A percentile compares a stretch with the other conserved stretches of the same genome.
Evolutionary conservation across 2,329 filamentous ascomycete species (phyloP).

Genomic region (Pseudofabraea citricarpa): DNA sequence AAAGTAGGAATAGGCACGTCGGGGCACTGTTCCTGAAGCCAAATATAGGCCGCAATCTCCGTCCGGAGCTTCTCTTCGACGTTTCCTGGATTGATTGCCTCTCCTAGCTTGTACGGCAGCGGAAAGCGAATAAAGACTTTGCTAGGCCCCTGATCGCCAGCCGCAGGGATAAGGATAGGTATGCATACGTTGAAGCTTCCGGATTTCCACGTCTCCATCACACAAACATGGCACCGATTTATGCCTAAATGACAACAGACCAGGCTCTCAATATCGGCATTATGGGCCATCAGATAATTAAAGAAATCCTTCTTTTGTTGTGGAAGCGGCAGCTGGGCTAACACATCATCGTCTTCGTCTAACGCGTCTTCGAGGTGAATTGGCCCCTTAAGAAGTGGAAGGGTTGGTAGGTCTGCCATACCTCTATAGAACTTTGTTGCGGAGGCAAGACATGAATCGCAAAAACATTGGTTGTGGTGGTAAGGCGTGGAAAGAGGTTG

Average conservation of each 20-base stretch:
- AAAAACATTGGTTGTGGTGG: background rate
- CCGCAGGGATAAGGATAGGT: constrained; percentile 13
- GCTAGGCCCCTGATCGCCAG: constrained; percentile 8
- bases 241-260: constrained; percentile 4
- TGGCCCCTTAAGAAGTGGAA: background rate
- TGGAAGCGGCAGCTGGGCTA: background rate
- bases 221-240: constrained; percentile 8
- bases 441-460: too few relatives aligned
- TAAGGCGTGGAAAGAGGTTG: too few relatives aligned
- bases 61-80: constrained; percentile 36
- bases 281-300: background rate
- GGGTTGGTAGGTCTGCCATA: background rate
- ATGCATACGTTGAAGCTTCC: constrained; percentile 32
- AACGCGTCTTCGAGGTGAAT: background rate
- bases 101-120: constrained; percentile 32
- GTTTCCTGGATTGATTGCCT: constrained; percentile 30
- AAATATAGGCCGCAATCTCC: constrained; percentile 34
- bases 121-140: constrained; percentile 20
- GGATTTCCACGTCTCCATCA: constrained; percentile 22
- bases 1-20: constrained; percentile 28
- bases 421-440: too few relatives aligned
- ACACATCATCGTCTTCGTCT: background rate
- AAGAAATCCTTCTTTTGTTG: background rate
- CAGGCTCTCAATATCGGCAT: background rate
- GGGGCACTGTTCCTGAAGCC: constrained; percentile 23